Percentiles rank a stretch among this genome's conserved stretches.
These are phyloP conservation scores for Saturnispora bothae DNA, from an alignment of 805 yeast genomes.

Conservation along the genomic window DNA sequence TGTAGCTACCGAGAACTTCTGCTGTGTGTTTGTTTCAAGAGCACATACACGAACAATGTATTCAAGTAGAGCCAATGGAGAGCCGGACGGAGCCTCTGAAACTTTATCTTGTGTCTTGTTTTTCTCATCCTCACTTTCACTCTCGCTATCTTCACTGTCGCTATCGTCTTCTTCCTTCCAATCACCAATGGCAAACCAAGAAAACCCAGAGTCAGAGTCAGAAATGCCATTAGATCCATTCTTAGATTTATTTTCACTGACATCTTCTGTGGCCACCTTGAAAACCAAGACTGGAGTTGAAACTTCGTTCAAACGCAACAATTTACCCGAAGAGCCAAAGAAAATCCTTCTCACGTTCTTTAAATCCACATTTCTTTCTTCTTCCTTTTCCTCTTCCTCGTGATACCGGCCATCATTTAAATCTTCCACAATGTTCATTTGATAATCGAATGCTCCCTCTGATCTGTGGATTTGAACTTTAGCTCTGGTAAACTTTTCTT, in stretches of 20 bases:
- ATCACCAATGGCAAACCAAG: constrained; percentile 45
- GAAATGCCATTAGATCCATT: constrained; percentile 6
- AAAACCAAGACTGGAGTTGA: constrained; percentile 57
- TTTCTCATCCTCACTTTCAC: constrained; percentile 17
- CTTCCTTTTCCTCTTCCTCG: constrained; percentile 40
- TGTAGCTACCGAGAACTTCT: constrained; percentile 39
- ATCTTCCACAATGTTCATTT: constrained; percentile 40
- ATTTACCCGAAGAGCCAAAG: constrained; percentile 59
- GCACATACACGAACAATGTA: constrained; percentile 50
- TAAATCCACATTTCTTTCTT: constrained; percentile 28
- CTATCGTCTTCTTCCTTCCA: constrained; percentile 20
- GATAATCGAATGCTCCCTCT: constrained; percentile 30
- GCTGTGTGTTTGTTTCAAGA: constrained; percentile 50
- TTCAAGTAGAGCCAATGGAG: constrained; percentile 46
- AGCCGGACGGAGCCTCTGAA: constrained; percentile 3
- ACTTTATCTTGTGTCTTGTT: constrained; percentile 8
- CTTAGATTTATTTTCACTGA: constrained; percentile 10
- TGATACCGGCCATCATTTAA: constrained; percentile 68
- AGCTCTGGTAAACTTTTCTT: constrained; percentile 57
- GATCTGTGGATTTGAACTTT: constrained; percentile 31
- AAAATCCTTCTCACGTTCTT: constrained; percentile 40
- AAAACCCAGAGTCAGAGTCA: constrained; percentile 16
- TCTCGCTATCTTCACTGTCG: constrained; percentile 16
- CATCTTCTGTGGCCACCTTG: constrained; percentile 29
- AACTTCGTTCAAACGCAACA: constrained; percentile 52